Conservation (phyloP, 2,329 filamentous ascomycete species). For the Claviceps lovelessii region DNA sequence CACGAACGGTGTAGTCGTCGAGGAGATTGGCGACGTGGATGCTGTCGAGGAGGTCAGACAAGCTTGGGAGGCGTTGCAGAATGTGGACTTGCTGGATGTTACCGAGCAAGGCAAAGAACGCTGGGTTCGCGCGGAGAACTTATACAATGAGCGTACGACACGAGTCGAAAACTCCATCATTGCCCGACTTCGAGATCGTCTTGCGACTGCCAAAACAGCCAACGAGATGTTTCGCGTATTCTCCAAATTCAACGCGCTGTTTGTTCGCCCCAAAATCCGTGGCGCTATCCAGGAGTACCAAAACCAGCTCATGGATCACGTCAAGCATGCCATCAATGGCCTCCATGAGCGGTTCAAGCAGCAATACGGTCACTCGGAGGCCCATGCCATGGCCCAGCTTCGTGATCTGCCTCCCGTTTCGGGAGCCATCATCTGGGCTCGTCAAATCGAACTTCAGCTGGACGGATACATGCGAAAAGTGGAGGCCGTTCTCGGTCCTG, state of each 20-base stretch:
- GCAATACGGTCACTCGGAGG: constrained; percentile 95
- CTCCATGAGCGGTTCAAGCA: constrained; percentile 97
- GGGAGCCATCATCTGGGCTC: constrained; percentile 93
- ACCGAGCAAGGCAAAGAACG: constrained; percentile 75
- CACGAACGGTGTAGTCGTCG: constrained; percentile 56
- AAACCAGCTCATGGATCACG: constrained; percentile 92
- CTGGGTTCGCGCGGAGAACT: constrained; percentile 88
- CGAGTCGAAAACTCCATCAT: constrained; percentile 99
- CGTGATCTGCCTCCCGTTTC: constrained; percentile 92
- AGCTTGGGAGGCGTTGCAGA: constrained; percentile 85
- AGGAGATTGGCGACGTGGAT: constrained; percentile 94
- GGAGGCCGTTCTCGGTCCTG: constrained; percentile 88
- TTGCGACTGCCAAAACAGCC: constrained; percentile 90
- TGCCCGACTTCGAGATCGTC: constrained; percentile 74
- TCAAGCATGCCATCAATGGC: constrained; percentile 86
- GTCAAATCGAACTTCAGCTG: constrained; percentile 91
- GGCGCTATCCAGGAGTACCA: constrained; percentile 97
- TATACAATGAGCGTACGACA: constrained; percentile 94
- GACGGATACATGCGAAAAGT: constrained; percentile 98
- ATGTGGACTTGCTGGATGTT: constrained; percentile 90
- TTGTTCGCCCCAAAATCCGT: constrained; percentile 96
- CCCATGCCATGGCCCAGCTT: constrained; percentile 94
- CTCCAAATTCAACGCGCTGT: constrained; percentile 97
- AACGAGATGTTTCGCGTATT: constrained; percentile 99
- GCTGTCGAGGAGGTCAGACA: constrained; percentile 92